Percentiles rank a stretch among this genome's conserved stretches.
These are phyloP conservation scores for Xylogone sp. DNA, from an alignment of 2,329 filamentous ascomycete genomes.

Conservation along the genomic window DNA sequence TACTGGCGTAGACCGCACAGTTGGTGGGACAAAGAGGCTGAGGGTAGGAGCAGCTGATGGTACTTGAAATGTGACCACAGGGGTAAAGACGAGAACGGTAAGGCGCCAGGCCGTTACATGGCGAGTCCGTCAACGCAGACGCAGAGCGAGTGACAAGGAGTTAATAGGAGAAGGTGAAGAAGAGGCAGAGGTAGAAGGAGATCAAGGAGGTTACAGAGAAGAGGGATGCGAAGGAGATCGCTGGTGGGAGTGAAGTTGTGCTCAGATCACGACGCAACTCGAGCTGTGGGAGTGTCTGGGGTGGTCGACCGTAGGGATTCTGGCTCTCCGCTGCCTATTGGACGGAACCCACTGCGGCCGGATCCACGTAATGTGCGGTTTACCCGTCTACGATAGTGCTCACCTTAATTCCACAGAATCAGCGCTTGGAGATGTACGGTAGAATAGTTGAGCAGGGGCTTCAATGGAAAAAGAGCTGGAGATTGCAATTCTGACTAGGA, in stretches of 20 bases:
- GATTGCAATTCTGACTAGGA: too few species aligned
- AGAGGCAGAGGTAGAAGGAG: neutral
- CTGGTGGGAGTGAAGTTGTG: too few species aligned
- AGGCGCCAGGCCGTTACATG: slow-evolving; percentile 25
- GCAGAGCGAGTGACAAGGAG: neutral
- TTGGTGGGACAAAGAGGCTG: slow-evolving; percentile 11
- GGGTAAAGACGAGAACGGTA: slow-evolving; percentile 11
- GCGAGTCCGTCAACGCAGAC: slow-evolving; percentile 1
- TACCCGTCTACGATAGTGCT: too few species aligned
- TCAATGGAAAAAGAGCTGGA: too few species aligned
- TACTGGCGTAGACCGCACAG: slow-evolving; percentile 6
- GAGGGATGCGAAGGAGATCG: neutral
- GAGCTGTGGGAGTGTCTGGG: neutral
- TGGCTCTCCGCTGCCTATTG: too few species aligned
- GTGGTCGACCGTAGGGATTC: neutral
- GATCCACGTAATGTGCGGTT: too few species aligned
- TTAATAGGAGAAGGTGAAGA: slow-evolving; percentile 1
- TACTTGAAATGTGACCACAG: slow-evolving; percentile 12
- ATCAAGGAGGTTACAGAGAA: neutral
- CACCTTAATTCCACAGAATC: too few species aligned
- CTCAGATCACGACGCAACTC: too few species aligned
- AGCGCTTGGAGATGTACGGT: too few species aligned
- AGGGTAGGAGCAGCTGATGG: slow-evolving; percentile 15
- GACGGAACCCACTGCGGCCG: too few species aligned
- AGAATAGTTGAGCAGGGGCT: too few species aligned